Percentiles rank a stretch among this genome's conserved stretches.
Conservation (phyloP, 2,329 filamentous ascomycete genomes). For the Teratosphaeria viscida region DNA sequence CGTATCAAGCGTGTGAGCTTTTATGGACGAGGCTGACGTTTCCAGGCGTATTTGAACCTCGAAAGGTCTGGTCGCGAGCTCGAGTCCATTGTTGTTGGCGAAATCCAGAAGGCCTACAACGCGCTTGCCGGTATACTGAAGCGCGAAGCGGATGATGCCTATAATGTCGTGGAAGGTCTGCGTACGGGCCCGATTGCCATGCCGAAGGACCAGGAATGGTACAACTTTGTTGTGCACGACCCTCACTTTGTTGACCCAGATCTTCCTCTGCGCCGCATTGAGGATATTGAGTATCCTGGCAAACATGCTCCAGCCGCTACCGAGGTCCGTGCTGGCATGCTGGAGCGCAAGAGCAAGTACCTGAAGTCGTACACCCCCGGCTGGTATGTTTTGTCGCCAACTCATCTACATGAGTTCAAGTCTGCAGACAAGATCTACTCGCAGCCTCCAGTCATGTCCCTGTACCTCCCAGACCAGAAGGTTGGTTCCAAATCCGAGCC, state of each 20-base stretch:
- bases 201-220: slow-evolving; percentile 90
- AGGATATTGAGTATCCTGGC: slow-evolving; percentile 85
- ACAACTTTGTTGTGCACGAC: slow-evolving; percentile 66
- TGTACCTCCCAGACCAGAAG: slow-evolving; percentile 91
- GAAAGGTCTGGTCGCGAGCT: slow-evolving; percentile 90
- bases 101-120: slow-evolving; percentile 97
- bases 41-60: slow-evolving; percentile 84
- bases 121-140: slow-evolving; percentile 85
- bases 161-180: slow-evolving; percentile 68
- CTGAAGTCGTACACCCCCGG: slow-evolving; percentile 93
- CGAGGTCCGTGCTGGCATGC: slow-evolving; percentile 79
- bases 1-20: slow-evolving; percentile 20
- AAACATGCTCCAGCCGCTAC: slow-evolving; percentile 72
- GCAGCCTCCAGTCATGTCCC: slow-evolving; percentile 87
- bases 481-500: slow-evolving; percentile 80
- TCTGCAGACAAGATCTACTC: slow-evolving; percentile 79
- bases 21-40: slow-evolving; percentile 9
- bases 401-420: slow-evolving; percentile 97
- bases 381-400: slow-evolving; percentile 94
- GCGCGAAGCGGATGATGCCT: slow-evolving; percentile 75
- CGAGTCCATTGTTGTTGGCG: slow-evolving; percentile 90
- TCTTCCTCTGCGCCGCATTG: slow-evolving; percentile 63
- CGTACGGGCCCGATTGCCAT: slow-evolving; percentile 80
- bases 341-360: slow-evolving; percentile 98
- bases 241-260: slow-evolving; percentile 80